Base-by-base conservation (phyloP, 768 basidiomycete genomes). In the Tricholoma saponaceum region DNA sequence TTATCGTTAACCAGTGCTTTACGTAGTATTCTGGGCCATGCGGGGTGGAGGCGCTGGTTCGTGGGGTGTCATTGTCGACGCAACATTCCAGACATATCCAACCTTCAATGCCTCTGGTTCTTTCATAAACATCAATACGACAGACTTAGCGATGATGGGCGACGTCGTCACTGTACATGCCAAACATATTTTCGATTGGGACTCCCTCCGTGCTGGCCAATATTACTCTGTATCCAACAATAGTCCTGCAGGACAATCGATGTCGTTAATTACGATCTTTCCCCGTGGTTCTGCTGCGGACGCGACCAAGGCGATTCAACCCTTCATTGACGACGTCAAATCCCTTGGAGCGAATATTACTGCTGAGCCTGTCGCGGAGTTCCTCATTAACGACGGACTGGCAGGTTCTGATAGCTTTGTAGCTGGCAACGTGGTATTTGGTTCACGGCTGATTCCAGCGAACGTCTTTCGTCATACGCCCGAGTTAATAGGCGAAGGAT, bases 31-130 rank as follows among this genome's bases (percentile, higher is more conserved):
- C 53, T 70, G 62, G 61, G 67, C 68, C 25, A 51, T 69, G 14
- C 64, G 69, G 0, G 68, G 68, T 20, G 68, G 69, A 44, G 69
- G 68, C 12, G 58, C 65, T 16, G 74, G 74, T 7, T 71, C 67
- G 46, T 76, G 71, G 74, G 74, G 73, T 18, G 67, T 75, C 18
- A 67, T 76, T 46, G 62, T 74, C 23, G 68, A 71, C 22, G 70
- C 70, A 0, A 76, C 74, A 6, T 61, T 74, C 63, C 65, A 64
- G 25, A 71, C 72, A 0, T 72, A 62, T 65, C 70, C 74, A 5
- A 71, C 68, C 33, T 74, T 75, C 61, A 63, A 69, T 26, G 64
- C 52, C 12, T 62, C 70, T 20, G 5, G 63, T 10, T 66, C 67
- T 35, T 20, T 39, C 13, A 51, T 66, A 9, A 35, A 43, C 18